Evolutionary conservation across 2,329 filamentous ascomycete species (phyloP).

Genomic region (Colletotrichum zoysiae): DNA sequence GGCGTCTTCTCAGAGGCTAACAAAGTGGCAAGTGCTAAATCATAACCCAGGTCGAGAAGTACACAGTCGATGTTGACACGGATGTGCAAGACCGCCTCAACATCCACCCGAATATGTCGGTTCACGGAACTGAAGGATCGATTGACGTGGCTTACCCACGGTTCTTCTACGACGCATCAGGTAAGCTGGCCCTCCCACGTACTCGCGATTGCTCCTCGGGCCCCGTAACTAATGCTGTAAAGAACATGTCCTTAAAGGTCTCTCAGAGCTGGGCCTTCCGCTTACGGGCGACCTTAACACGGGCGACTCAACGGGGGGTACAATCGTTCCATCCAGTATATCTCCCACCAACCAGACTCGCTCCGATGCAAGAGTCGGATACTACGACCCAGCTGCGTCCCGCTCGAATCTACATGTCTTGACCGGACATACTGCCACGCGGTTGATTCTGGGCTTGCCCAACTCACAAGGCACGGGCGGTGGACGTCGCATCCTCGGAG

Average conservation of each 20-base stretch:
- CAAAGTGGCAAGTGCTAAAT: neutral
- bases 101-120: slow-evolving; percentile 46
- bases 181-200: slow-evolving; percentile 45
- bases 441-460: slow-evolving; percentile 47
- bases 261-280: slow-evolving; percentile 54
- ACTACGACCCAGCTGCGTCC: slow-evolving; percentile 52
- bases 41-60: slow-evolving; percentile 52
- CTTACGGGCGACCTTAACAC: slow-evolving; percentile 52
- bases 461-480: slow-evolving; percentile 26
- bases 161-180: slow-evolving; percentile 56
- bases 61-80: slow-evolving; percentile 46
- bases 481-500: slow-evolving; percentile 48
- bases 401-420: slow-evolving; percentile 56
- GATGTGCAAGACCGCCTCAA: slow-evolving; percentile 44
- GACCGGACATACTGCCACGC: slow-evolving; percentile 55
- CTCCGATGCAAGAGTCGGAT: slow-evolving; percentile 55
- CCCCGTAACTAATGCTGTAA: neutral
- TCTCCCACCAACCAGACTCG: slow-evolving; percentile 55
- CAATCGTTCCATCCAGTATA: slow-evolving; percentile 55
- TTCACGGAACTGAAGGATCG: slow-evolving; percentile 52
- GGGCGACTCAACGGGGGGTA: slow-evolving; percentile 53
- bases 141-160: slow-evolving; percentile 55
- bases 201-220: neutral
- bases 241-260: slow-evolving; percentile 55
- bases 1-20: neutral